Evolutionary conservation across 2,329 filamentous ascomycete species (phyloP), one percentile per base, ranked within the genome.

Genomic region (Arthrobotrys iridis): DNA sequence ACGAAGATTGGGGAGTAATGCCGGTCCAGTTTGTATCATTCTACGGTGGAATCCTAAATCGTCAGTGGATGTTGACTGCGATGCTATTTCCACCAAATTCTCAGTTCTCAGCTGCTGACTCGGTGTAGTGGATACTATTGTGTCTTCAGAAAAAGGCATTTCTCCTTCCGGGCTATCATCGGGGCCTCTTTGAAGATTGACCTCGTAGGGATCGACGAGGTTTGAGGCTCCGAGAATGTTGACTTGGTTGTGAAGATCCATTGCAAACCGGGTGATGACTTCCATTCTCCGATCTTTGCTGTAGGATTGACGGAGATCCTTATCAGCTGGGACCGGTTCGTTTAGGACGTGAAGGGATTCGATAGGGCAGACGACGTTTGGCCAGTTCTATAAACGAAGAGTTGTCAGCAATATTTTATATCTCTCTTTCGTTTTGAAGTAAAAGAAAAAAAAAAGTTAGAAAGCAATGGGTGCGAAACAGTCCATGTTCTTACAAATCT

Each of bases 341-440:
- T 74, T 74, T 15, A 74, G 57, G 45, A 74, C 50, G 52, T 74
- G 70, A 5, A 74, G 57, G 28, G 60, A 67, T 28, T 74, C 70
- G 22, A 74, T 67, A 4, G 50, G 46, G 37, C 55, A 63, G 35
- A 58, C 28, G 22, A 58, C 60, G 18, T 67, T 63, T 7, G 70
- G 70, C 70, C 70, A 74, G 26, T 62, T 24, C 70, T 74, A 41
- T 30, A 13, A n/a, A n/a, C n/a, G n/a, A n/a, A n/a, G n/a, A n/a
- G 46, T 24, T 35, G 15, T 11, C 22, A 26, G 13, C n/a, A n/a
- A n/a, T n/a, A n/a, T n/a, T n/a, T n/a, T n/a, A n/a, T 24, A 37
- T 24, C 8, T 13, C 13, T 40, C 2, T 59, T 58, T 37, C 35
- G 24, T 20, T 46, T n/a, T n/a, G n/a, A n/a, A n/a, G n/a, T 8